Base-by-base conservation (phyloP, 768 basidiomycete species). In the Trametes maxima region DNA sequence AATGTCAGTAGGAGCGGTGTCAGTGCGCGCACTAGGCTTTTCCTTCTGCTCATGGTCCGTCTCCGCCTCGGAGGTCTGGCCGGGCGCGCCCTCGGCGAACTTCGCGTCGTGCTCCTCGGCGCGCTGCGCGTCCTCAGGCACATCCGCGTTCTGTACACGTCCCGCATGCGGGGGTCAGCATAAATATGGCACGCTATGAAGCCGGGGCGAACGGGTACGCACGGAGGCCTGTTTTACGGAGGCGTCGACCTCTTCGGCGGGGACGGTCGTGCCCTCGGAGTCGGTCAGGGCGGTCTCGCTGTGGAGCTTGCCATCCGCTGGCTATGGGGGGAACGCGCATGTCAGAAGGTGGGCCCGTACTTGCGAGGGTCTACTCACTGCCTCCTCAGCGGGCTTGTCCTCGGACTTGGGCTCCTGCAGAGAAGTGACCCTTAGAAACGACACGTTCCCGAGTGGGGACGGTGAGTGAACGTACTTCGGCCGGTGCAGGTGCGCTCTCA, bases 241-340 rank as follows among this genome's bases (percentile, higher is more conserved):
- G n/a, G 57, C 68, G 50, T 68, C 62, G 52, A 70, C 62, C 36
- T 72, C 68, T 44, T 70, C 66, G 35, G 61, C 66, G 1, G 71
- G 59, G 14, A 65, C 67, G 48, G 67, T 69, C n/a, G 59, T 67
- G 46, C 70, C 71, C 36, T 72, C 71, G 12, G 58, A 65, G 35
- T 72, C 71, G 10, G 70, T 65, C 35, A 69, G 43, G 13, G 64
- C 52, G 16, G 57, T 45, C 19, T 54, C 39, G 42, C 56, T 55
- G 25, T 57, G 50, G 2, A 57, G 44, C 49, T 57, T 57, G 42
- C 50, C 61, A 24, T 57, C 61, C 35, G 54, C 35, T 2, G 57
- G 21, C 53, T 49, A 42, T 25, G 48, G 40, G 0, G 42, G 3
- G 36, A 39, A 24, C 45, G 36, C 28, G 57, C 24, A 43, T 42